Evolutionary conservation across 139 green algal species (phyloP), one percentile per base, ranked within the genome.

Genomic region (Tetradesmus lagerheimii): DNA sequence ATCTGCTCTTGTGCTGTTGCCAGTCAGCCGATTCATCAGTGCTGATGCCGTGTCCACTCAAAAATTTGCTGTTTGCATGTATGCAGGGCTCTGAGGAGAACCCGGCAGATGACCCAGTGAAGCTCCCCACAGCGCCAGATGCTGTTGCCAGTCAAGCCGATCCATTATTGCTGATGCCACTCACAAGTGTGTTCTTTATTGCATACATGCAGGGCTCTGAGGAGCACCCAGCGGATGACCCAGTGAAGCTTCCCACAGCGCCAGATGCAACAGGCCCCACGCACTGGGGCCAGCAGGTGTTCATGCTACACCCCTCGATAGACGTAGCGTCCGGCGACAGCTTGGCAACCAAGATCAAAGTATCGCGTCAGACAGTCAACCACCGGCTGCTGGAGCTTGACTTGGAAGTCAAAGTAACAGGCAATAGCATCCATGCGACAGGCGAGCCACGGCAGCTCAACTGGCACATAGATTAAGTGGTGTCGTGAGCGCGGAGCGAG

Each of bases 241-340:
- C 91, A 14, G 95, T 99, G 34, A 90, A 92, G 82, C 93, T 99
- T 9, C 95, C 91, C 37, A 99, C 97, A 8, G 97, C 95, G 18
- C 98, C 98, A 27, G 97, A 99, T 91, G 91, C 95, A 2, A 97
- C 92, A 8, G 95, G 96, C 31, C 93, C 95, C 66, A 99, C 98
- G 3, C 98, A 99, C 93, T 99, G 98, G 98, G 98, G 98, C 29
- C 98, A 99, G 90, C 94, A 97, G 92, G 95, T 90, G 18, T 99
- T 99, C 93, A 94, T 94, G 50, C 77, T 98, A 57, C 89, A 97
- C 83, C 97, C 97, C 8, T 84, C 94, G 11, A 90, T 99, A 39
- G 89, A 96, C n/a, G 95, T 91, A 37, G 82, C 71, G 1, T 82
- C 93, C 14, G 94, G 92, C 2, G 95, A 98, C 89, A 82, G 25